Evolutionary conservation across 1,284 basidiomycete species (phyloP), one percentile per base, ranked within the genome.

Genomic region (Austroboletus novae-zelandiae): DNA sequence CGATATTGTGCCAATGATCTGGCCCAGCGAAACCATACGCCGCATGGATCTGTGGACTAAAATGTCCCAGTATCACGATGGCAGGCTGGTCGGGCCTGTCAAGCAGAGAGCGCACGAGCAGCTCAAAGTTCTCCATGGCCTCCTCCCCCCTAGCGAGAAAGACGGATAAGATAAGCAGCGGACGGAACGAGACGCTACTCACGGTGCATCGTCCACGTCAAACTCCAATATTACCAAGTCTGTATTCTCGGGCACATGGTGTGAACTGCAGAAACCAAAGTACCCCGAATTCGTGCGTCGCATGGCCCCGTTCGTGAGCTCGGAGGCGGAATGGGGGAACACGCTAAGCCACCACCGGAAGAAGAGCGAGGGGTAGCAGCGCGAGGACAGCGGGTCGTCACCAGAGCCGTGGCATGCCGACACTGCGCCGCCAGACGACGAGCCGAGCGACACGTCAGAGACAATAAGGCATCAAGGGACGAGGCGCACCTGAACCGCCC

Each of bases 271-370:
- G 72, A 87, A 97, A 5, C 87, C 89, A 73, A 93, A 98, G 74
- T 98, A 98, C 4, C 85, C 86, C 5, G 93, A 94, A 69, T 89
- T 89, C 34, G 92, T 93, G 44, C 84, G 81, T 23, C 91, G 81
- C 75, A 94, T 87, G 3, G 94, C 95, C 30, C 94, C 95, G 67
- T 97, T 97, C 14, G 95, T 98, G 57, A 98, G 80, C 69, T 97
- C 94, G 9, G 92, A 92, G 3, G 89, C 90, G 0, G 94, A 94
- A 70, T 98, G 91, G 1, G 94, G 94, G 72, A 98, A 98, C 15
- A 97, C 81, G 46, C 78, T 80, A 71, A 95, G 93, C 89, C 94
- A 95, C 94, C 95, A 98, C 52, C 86, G 77, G 75, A 97, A 97
- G 73, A 98, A 90, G 37, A 82, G 81, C 35, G 90, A 84, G 1